Conservation (phyloP, 371 early-diverging fungal genomes). For the Mucor mucedo region DNA sequence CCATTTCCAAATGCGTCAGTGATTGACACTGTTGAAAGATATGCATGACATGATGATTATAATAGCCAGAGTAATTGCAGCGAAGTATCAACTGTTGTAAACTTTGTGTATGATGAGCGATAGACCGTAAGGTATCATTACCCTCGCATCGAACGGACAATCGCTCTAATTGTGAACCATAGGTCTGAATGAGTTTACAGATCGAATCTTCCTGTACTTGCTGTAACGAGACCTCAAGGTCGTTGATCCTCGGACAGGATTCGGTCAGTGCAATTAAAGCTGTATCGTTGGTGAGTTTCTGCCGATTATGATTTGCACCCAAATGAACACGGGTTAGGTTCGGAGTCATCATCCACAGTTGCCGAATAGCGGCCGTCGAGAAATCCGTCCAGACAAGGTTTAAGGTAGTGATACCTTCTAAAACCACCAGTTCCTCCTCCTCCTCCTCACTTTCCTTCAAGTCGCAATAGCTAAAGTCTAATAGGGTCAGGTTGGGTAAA, state of each 20-base stretch:
- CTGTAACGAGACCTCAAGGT: constrained; percentile 45
- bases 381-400: constrained; percentile 52
- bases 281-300: constrained; percentile 37
- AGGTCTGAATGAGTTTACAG: constrained; percentile 31
- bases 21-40: constrained; percentile 34
- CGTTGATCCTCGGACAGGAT: constrained; percentile 29
- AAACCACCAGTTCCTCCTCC: neutral
- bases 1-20: constrained; percentile 38
- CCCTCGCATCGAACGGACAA: constrained; percentile 43
- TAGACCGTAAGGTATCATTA: constrained; percentile 28
- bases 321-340: constrained; percentile 27
- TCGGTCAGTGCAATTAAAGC: constrained; percentile 30
- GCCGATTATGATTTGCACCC: constrained; percentile 52
- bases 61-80: constrained; percentile 22
- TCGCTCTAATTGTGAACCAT: constrained; percentile 31
- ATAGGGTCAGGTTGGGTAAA: constrained; percentile 18
- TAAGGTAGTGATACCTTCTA: constrained; percentile 12
- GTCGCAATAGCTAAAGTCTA: constrained; percentile 44
- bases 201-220: constrained; percentile 40
- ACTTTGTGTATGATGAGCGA: constrained; percentile 36
- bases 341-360: constrained; percentile 33
- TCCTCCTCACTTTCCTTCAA: constrained; percentile 17
- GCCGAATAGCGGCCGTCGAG: constrained; percentile 32
- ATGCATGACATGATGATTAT: constrained; percentile 16
- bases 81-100: constrained; percentile 35